phyloP scores from a whole-genome alignment of 106 monocot genomes.

The Apostasia ramifera region DNA sequence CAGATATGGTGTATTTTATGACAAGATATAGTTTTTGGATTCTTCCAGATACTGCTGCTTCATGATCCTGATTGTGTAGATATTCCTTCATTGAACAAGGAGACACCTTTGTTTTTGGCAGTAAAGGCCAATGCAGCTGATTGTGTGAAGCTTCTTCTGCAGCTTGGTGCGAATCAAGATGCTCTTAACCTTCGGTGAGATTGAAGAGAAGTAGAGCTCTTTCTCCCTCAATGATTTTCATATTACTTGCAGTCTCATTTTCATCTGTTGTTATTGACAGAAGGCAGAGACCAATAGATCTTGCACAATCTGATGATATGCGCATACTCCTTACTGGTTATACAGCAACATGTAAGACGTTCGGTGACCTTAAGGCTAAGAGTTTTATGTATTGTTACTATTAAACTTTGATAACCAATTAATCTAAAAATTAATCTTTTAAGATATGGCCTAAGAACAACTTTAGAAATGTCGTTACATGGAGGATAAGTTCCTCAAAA shows the following conservation, averaged over 20 bases:
- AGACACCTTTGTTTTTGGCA: constrained; percentile 31
- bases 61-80: constrained; percentile 27
- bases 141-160: constrained; percentile 28
- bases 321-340: constrained; percentile 20
- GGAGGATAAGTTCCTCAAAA: too few species aligned
- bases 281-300: constrained; percentile 24
- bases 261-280: constrained; percentile 8
- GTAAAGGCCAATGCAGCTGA: constrained; percentile 16
- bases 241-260: not conserved
- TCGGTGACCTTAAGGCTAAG: not conserved
- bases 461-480: too few species aligned
- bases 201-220: not conserved
- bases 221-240: not conserved
- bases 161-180: constrained; percentile 22
- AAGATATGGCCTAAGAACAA: too few species aligned
- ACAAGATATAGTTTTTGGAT: not conserved
- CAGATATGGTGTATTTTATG: not conserved
- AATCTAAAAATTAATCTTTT: too few species aligned
- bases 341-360: constrained; percentile 6
- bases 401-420: too few species aligned
- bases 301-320: constrained; percentile 33
- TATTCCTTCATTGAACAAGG: constrained; percentile 17
- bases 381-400: not conserved
- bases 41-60: constrained; percentile 25
- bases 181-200: constrained; percentile 19